Evolutionary conservation across 495 filamentous ascomycete species (phyloP).

Genomic region (Hyphodiscus hymeniophilus): DNA sequence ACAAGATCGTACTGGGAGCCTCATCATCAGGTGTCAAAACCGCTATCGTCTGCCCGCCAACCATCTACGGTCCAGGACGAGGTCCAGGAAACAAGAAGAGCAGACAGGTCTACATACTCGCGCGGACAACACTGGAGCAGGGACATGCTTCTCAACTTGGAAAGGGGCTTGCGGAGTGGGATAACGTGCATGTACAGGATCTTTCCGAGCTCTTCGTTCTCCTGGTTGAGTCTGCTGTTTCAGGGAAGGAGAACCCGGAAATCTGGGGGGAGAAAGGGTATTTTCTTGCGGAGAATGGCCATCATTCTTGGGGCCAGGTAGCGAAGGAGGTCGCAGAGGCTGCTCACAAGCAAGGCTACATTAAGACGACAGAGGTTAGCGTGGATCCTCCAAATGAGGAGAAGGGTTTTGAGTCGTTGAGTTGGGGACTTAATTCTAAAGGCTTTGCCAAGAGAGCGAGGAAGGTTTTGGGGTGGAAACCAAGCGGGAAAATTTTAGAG

Average conservation of each 20-base stretch:
- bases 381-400: conserved; percentile 15
- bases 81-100: conserved; percentile 62
- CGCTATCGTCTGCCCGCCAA: conserved; percentile 69
- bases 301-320: conserved; percentile 62
- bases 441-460: conserved; percentile 45
- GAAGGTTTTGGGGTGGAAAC: conserved; percentile 54
- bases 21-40: conserved; percentile 44
- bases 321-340: conserved; percentile 49
- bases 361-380: conserved; percentile 46
- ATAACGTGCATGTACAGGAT: conserved; percentile 67
- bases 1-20: conserved; percentile 35
- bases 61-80: conserved; percentile 68
- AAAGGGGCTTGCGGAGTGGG: conserved; percentile 61
- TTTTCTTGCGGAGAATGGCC: conserved; percentile 64
- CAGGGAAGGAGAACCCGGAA: conserved; percentile 42
- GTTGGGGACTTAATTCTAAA: conserved; percentile 53
- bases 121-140: conserved; percentile 45
- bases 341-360: conserved; percentile 55
- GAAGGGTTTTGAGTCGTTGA: conserved; percentile 30
- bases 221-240: conserved; percentile 57
- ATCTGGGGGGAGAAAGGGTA: conserved; percentile 70
- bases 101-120: conserved; percentile 54
- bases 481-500: conserved; percentile 38
- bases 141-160: conserved; percentile 57
- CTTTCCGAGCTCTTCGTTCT: conserved; percentile 55